Evolutionary conservation across 129 eudicot genomes (phyloP), one percentile per base, ranked within the genome.

Genomic region (Saposhnikovia divaricata): DNA sequence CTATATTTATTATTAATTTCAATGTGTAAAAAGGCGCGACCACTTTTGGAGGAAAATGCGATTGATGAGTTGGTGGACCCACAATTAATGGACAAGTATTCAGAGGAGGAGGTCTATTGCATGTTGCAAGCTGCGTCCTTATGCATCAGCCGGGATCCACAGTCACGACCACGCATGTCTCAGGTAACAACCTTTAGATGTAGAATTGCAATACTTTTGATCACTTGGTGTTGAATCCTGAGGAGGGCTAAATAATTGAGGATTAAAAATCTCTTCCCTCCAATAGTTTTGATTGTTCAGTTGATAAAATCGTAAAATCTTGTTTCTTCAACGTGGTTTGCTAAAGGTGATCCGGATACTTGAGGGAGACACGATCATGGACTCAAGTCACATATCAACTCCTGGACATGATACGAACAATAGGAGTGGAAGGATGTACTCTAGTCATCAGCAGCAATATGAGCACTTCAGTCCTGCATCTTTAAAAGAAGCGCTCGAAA

Each of bases 341-440:
- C 12, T 28, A n/a, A 51, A 96, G 99, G 99, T 96, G 76, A 88
- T 96, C 38, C 87, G 98, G 18, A 87, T 92, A 83, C 95, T 96
- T 11, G 99, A 96, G 84, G 99, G 99, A 4, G 99, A 92, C 65
- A 78, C 85, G 77, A 77, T 89, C 59, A 78, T 92, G 98, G 99
- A 96, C 71, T 85, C 99, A 3, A 83, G 89, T 72, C 84, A 69
- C n/a, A 46, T 82, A 77, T 88, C 88, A 9, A 82, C 96, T 4
- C 90, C 93, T 28, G 84, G 89, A 82, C 80, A 78, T n/a, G 97
- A 90, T 31, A 90, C 81, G 21, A 92, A 97, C 40, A 92, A 81
- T 83, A 82, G 86, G 46, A 92, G 98, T 69, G 95, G 95, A 76
- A 87, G 99, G 85, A 85, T 87, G 13, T 81, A 88, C 84, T 39